Evolutionary conservation across 805 yeast species (phyloP).

Genomic region (Cyberlindnera galapagoensis): DNA sequence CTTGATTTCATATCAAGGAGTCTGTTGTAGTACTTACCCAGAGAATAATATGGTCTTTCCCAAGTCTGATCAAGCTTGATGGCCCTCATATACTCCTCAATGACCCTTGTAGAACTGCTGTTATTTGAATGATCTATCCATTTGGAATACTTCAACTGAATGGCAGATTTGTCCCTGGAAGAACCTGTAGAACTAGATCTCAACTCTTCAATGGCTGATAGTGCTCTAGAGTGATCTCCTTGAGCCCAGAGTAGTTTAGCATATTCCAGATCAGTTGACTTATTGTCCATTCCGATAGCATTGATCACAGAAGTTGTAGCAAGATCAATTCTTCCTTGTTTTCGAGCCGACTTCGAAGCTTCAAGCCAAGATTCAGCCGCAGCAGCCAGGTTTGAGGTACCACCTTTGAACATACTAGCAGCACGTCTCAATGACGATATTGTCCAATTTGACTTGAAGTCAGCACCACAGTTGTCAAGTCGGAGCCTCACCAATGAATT

Average conservation of each 20-base stretch:
- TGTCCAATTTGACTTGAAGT: slow-evolving; percentile 54
- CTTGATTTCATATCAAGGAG: slow-evolving; percentile 60
- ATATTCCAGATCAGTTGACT: slow-evolving; percentile 61
- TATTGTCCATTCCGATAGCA: slow-evolving; percentile 34
- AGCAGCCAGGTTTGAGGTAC: slow-evolving; percentile 22
- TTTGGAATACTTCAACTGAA: slow-evolving; percentile 72
- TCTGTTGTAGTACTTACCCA: slow-evolving; percentile 76
- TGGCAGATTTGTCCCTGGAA: slow-evolving; percentile 28
- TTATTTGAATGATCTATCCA: slow-evolving; percentile 89
- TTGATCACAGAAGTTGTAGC: slow-evolving; percentile 63
- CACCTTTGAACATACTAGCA: slow-evolving; percentile 27
- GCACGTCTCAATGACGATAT: slow-evolving; percentile 55
- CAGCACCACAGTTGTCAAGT: slow-evolving; percentile 35
- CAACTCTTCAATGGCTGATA: slow-evolving; percentile 50
- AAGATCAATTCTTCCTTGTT: slow-evolving; percentile 61
- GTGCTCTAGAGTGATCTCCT: slow-evolving; percentile 82
- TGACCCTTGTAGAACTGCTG: slow-evolving; percentile 67
- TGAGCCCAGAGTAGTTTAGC: slow-evolving; percentile 83
- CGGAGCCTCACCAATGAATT: slow-evolving; percentile 17
- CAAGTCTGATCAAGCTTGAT: slow-evolving; percentile 47
- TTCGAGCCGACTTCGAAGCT: slow-evolving; percentile 60
- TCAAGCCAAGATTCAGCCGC: slow-evolving; percentile 48
- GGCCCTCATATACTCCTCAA: slow-evolving; percentile 60
- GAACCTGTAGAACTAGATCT: slow-evolving; percentile 13
- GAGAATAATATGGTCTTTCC: slow-evolving; percentile 75